Percentiles rank a stretch among this genome's conserved stretches.
phyloP scores from a whole-genome alignment of 805 yeast species.

The Middelhovenomyces tepae region DNA sequence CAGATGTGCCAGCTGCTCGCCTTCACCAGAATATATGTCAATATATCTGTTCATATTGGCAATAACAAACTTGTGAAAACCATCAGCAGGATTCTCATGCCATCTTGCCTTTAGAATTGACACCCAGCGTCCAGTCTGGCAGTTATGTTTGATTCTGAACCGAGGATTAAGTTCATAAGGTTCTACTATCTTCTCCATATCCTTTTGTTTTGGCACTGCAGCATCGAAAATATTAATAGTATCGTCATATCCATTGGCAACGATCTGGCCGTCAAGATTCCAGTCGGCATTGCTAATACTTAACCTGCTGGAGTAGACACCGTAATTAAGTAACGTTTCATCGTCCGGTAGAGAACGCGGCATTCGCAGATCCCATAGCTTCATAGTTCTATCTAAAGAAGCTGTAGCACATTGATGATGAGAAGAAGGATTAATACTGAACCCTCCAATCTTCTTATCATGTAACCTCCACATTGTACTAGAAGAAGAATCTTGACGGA shows the following conservation, averaged over 20 bases:
- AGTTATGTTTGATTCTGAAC: conserved; percentile 69
- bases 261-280: conserved; percentile 57
- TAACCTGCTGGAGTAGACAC: conserved; percentile 61
- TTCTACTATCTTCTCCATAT: conserved; percentile 12
- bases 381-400: conserved; percentile 76
- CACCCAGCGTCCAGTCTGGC: conserved; percentile 97
- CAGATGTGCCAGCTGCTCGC: conserved; percentile 70
- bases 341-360: conserved; percentile 18
- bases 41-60: conserved; percentile 88
- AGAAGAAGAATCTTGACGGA: conserved; percentile 40
- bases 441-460: conserved; percentile 89
- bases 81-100: conserved; percentile 67
- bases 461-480: conserved; percentile 49
- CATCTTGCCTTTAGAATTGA: conserved; percentile 82
- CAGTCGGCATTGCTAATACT: conserved; percentile 83
- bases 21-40: conserved; percentile 72
- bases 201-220: conserved; percentile 20
- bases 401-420: conserved; percentile 71
- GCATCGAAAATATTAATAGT: conserved; percentile 65
- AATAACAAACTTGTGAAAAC: conserved; percentile 74
- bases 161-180: conserved; percentile 7
- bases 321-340: conserved; percentile 46
- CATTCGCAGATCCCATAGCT: conserved; percentile 79
- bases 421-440: conserved; percentile 63
- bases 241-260: conserved; percentile 91